Conservation (phyloP, 139 green algal genomes). For the Chlamydomonas sphaeroides region DNA sequence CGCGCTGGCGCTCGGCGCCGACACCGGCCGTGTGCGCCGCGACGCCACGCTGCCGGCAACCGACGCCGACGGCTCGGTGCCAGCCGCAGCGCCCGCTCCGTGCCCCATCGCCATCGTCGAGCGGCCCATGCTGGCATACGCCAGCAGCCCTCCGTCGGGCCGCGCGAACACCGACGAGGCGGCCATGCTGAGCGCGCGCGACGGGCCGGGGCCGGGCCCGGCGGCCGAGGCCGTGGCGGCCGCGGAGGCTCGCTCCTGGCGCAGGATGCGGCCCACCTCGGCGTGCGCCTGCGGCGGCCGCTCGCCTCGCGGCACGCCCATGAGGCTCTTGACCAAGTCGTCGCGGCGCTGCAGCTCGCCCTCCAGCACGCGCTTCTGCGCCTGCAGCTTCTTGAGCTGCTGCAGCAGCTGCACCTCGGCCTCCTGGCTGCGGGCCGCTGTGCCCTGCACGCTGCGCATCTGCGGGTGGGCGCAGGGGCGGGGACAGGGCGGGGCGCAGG, state of each 20-base stretch:
- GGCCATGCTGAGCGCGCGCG: neutral
- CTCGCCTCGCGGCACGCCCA: constrained; percentile 29
- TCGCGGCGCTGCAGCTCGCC: constrained; percentile 27
- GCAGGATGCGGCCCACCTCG: constrained; percentile 7
- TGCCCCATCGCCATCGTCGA: no score
- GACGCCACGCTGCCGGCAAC: no score
- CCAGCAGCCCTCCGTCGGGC: no score
- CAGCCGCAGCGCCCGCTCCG: no score
- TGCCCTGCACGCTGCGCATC: constrained; percentile 10
- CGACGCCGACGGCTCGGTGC: no score
- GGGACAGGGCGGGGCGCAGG: no score
- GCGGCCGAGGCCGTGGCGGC: neutral
- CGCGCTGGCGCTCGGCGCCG: constrained; percentile 3
- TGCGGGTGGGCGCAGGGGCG: neutral
- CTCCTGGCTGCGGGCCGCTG: constrained; percentile 2
- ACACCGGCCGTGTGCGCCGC: neutral
- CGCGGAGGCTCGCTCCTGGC: neutral
- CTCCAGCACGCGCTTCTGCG: constrained; percentile 48
- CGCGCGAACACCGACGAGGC: neutral
- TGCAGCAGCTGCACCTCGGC: constrained; percentile 24
- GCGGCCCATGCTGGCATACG: no score
- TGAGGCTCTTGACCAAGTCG: constrained; percentile 31
- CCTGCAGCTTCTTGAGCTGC: constrained; percentile 33
- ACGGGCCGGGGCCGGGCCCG: neutral
- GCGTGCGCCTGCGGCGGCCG: neutral